Base-by-base conservation (phyloP, 2,329 filamentous ascomycete genomes). In the Aciculosporium take region DNA sequence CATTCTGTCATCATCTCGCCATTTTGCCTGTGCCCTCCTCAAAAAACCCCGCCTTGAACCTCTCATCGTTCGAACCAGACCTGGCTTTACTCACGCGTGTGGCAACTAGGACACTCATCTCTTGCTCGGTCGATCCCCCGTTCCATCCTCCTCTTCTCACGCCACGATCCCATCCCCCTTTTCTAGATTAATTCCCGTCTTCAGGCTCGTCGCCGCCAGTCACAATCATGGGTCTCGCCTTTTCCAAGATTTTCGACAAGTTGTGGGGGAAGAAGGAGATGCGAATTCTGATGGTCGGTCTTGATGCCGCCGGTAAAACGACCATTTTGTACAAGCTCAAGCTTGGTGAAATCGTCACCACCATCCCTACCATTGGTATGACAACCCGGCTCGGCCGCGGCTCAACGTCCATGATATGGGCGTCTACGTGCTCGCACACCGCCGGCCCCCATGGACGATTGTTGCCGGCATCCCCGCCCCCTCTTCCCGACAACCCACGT, bases 251-350 rank as follows among this genome's bases (percentile, higher is more conserved):
- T 63, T 91, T 96, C 67, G 85, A 94, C 65, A 80, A 82, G 72
- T 78, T 96, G 67, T 94, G 86, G 82, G 87, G 89, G 62, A 94
- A 94, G 83, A 96, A 96, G 81, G 91, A 98, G 80, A 98, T 98
- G 91, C 81, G 91, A 76, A 95, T 98, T 73, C 69, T 98, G 69
- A 98, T 98, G 91, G 88, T 98, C 58, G 91, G 91, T 78, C 81
- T 98, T 60, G 91, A 98, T 68, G 91, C 91, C 59, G 91, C 91
- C 66, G 91, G 91, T 83, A 98, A 98, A 79, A 98, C 91, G 61
- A 98, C 91, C 57, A 98, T 98, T 63, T 81, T 98, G 56, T 98
- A 98, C 76, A 98, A 98, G 79, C 81, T 98, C 67, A 98, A 98
- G 79, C 84, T 98, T 61, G 89, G 91, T 71, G 84, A 95, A 75